Conservation (phyloP, 2,329 filamentous ascomycete genomes). For the Aurifilum marmelostoma region DNA sequence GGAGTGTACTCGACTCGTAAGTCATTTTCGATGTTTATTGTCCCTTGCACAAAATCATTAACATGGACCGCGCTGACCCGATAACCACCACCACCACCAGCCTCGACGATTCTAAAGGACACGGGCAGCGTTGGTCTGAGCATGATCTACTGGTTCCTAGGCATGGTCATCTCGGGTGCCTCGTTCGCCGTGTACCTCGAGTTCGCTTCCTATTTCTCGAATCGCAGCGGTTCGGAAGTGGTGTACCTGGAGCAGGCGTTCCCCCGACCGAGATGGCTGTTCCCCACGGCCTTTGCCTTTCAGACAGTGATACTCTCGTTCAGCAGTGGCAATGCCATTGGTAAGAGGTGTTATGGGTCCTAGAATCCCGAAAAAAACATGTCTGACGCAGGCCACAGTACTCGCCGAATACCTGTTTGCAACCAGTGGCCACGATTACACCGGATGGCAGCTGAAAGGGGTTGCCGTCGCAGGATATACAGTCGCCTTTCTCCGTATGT, state of each 20-base stretch:
- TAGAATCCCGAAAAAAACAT: no score
- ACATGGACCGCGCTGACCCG: slow-evolving; percentile 15
- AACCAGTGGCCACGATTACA: slow-evolving; percentile 53
- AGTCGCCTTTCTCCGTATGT: slow-evolving; percentile 53
- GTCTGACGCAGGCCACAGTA: slow-evolving; percentile 42
- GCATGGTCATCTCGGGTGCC: slow-evolving; percentile 59
- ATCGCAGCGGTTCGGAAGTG: slow-evolving; percentile 66
- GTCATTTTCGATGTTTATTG: not conserved
- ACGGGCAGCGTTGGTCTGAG: slow-evolving; percentile 66
- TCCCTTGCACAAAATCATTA: no score
- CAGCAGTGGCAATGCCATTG: slow-evolving; percentile 66
- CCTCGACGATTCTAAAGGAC: slow-evolving; percentile 59
- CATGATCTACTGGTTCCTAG: slow-evolving; percentile 64
- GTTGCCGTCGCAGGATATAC: slow-evolving; percentile 68
- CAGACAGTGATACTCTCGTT: slow-evolving; percentile 67
- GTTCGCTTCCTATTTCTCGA: slow-evolving; percentile 67
- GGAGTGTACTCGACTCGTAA: slow-evolving; percentile 62
- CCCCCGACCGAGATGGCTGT: slow-evolving; percentile 65
- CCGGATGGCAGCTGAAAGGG: slow-evolving; percentile 68
- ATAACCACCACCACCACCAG: slow-evolving; percentile 40
- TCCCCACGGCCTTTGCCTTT: slow-evolving; percentile 67
- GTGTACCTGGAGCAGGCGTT: slow-evolving; percentile 72
- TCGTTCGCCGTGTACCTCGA: slow-evolving; percentile 66
- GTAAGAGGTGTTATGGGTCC: no score
- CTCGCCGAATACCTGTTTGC: slow-evolving; percentile 66